These are phyloP conservation scores for Hippophae gyantsensis DNA, from an alignment of 306 rosid genomes.

Conservation along the genomic window DNA sequence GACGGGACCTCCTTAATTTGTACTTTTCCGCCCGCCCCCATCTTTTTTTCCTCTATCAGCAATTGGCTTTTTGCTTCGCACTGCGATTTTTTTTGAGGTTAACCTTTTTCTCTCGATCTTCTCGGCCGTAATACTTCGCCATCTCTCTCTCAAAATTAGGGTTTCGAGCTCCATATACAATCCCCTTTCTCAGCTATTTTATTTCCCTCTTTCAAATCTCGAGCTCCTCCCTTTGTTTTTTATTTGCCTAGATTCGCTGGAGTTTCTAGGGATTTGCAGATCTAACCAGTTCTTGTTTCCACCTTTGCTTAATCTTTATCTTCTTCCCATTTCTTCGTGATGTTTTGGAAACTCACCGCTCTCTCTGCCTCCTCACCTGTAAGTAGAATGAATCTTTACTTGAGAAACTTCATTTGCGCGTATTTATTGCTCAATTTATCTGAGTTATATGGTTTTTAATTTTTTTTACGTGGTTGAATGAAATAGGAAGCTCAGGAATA, in stretches of 20 bases:
- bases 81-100: conserved; percentile 10
- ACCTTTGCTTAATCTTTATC: conserved; percentile 10
- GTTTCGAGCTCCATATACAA: conserved; percentile 39
- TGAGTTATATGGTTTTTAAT: background rate
- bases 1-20: too few relatives aligned
- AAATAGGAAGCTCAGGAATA: too few relatives aligned
- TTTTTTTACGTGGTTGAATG: background rate
- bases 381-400: conserved; percentile 20
- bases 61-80: conserved; percentile 16
- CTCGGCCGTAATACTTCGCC: conserved; percentile 46
- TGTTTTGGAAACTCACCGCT: conserved; percentile 98
- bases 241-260: conserved; percentile 27
- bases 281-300: conserved; percentile 31
- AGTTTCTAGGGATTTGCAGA: conserved; percentile 43
- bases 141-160: conserved; percentile 60
- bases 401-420: background rate
- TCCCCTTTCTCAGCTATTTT: conserved; percentile 4
- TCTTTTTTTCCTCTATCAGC: conserved; percentile 11
- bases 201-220: conserved; percentile 14
- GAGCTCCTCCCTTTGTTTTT: conserved; percentile 12
- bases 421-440: conserved; percentile 8
- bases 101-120: conserved; percentile 40
- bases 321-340: conserved; percentile 27
- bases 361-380: conserved; percentile 92
- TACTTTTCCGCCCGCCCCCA: too few relatives aligned